Percentiles rank a stretch among this genome's conserved stretches.
Conservation (phyloP, 306 rosid species). For the Vachellia collinsii region DNA sequence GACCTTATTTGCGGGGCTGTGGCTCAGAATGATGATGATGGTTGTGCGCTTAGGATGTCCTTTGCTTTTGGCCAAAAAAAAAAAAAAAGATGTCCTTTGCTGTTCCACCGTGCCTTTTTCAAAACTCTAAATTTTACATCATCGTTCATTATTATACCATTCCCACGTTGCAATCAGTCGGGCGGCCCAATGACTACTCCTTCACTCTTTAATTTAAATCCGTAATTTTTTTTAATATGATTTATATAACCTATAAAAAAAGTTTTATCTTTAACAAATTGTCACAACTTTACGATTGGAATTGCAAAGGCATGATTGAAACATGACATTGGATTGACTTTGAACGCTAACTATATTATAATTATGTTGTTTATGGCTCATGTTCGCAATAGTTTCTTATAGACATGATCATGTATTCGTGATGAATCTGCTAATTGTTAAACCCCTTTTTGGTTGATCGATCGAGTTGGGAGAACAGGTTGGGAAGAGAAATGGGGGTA, state of each 20-base stretch:
- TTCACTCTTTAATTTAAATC: neutral
- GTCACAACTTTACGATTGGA: neutral
- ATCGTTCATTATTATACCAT: neutral
- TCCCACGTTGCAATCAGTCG: neutral
- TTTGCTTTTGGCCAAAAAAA: too few relatives aligned
- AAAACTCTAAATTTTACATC: conserved; percentile 8
- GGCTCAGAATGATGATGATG: neutral
- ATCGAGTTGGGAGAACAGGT: neutral
- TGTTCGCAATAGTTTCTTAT: neutral
- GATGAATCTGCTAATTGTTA: neutral
- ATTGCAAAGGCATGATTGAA: conserved; percentile 7
- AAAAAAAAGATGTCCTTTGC: neutral
- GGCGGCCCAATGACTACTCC: neutral
- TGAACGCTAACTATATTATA: neutral
- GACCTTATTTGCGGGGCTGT: conserved; percentile 2
- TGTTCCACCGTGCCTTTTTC: conserved; percentile 1
- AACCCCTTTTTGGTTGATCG: neutral
- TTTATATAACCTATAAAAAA: too few relatives aligned
- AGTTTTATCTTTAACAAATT: too few relatives aligned
- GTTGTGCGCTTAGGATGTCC: conserved; percentile 3
- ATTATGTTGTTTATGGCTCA: neutral
- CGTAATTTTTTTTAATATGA: too few relatives aligned
- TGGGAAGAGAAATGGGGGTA: neutral
- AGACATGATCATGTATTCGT: too few relatives aligned
- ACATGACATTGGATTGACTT: neutral